Evolutionary conservation across 2,329 filamentous ascomycete genomes (phyloP).

Genomic region (Penicillium occitanis): DNA sequence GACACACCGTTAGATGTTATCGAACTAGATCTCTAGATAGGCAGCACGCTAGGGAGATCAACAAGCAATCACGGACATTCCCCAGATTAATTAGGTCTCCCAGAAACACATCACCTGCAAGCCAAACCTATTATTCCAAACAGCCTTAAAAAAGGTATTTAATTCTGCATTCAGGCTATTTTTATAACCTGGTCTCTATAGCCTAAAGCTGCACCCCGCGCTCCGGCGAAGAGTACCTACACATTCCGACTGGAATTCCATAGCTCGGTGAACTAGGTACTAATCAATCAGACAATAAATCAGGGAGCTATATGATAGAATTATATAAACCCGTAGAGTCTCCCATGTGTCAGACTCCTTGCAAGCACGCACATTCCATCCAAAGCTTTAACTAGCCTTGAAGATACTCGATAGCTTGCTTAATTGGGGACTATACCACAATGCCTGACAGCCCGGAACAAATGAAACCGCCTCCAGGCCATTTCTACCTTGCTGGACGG

Average conservation of each 20-base stretch:
- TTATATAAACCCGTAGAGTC: not conserved
- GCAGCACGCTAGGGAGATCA: not conserved
- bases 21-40: not conserved
- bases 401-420: not conserved
- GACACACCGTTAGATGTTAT: not conserved
- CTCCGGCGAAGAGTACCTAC: not conserved
- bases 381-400: not conserved
- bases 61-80: not conserved
- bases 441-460: slow-evolving; percentile 10
- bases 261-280: too few species aligned
- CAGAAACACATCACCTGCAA: not conserved
- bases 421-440: not conserved
- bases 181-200: not conserved
- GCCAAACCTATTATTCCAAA: not conserved
- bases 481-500: slow-evolving; percentile 30
- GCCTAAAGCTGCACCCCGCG: slow-evolving; percentile 7
- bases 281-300: not conserved
- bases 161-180: not conserved
- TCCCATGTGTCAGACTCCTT: not conserved
- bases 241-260: not conserved
- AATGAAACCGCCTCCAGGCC: slow-evolving; percentile 26
- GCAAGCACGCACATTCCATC: not conserved
- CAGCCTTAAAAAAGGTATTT: not conserved
- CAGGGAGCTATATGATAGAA: not conserved
- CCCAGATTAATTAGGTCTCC: not conserved